Evolutionary conservation across 148 eudicot species (phyloP).

Genomic region (Rhododendron ovatum): DNA sequence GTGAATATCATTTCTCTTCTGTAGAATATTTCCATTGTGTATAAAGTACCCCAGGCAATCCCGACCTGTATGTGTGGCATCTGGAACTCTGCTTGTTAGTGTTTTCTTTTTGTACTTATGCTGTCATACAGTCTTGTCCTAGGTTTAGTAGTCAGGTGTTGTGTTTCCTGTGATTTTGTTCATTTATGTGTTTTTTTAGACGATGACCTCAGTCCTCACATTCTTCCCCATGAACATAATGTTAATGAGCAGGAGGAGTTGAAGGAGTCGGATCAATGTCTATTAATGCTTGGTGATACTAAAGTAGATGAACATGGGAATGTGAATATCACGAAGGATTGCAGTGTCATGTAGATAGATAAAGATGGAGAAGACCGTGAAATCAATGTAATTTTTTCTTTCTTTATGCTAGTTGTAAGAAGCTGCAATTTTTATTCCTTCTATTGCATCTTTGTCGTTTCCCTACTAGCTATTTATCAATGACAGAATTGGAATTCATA

Average conservation of each 20-base stretch:
- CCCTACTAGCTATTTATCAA: no score
- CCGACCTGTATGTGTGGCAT: not conserved
- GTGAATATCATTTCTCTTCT: not conserved
- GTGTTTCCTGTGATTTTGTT: not conserved
- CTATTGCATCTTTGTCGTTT: no score
- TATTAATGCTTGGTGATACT: constrained; percentile 90
- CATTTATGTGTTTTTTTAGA: not conserved
- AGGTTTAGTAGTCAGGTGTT: not conserved
- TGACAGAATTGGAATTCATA: no score
- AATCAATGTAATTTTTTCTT: no score
- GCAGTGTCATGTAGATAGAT: constrained; percentile 66
- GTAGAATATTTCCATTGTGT: not conserved
- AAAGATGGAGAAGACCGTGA: constrained; percentile 95
- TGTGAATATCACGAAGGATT: constrained; percentile 61
- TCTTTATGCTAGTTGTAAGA: no score
- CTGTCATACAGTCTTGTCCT: not conserved
- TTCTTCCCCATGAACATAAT: not conserved
- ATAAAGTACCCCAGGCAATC: not conserved
- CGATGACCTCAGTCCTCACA: not conserved
- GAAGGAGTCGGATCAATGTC: constrained; percentile 98
- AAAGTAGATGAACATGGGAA: constrained; percentile 86
- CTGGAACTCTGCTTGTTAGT: not conserved
- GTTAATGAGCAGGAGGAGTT: constrained; percentile 62
- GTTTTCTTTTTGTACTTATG: not conserved
- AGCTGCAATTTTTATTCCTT: no score